Evolutionary conservation across 2,329 filamentous ascomycete species (phyloP).

Genomic region (Penicillium psychrosexuale): DNA sequence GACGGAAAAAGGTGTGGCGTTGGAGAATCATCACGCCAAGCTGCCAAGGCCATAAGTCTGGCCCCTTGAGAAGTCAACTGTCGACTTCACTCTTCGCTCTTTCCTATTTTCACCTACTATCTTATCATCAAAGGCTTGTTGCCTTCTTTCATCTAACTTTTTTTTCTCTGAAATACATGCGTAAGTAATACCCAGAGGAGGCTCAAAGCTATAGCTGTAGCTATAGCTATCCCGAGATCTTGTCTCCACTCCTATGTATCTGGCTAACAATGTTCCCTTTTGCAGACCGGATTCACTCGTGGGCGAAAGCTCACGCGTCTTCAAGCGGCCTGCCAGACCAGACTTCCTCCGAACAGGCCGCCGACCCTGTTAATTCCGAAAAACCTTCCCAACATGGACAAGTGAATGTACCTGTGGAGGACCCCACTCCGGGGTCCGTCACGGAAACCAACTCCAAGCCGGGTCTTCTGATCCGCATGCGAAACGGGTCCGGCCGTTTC

Average conservation of each 20-base stretch:
- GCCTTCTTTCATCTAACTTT: conserved; percentile 22
- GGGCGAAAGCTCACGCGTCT: conserved; percentile 42
- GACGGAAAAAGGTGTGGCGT: neutral
- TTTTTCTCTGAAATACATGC: conserved; percentile 34
- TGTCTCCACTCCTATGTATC: neutral
- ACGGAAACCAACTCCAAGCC: conserved; percentile 22
- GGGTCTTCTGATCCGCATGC: conserved; percentile 27
- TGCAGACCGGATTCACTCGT: conserved; percentile 39
- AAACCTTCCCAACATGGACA: conserved; percentile 25
- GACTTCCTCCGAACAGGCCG: neutral
- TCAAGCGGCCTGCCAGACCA: conserved; percentile 14
- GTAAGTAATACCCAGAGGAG: conserved; percentile 21
- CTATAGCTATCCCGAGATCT: neutral
- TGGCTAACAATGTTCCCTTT: conserved; percentile 9
- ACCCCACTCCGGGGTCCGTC: conserved; percentile 17
- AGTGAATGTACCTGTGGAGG: conserved; percentile 26
- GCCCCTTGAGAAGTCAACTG: neutral
- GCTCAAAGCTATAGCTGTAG: neutral
- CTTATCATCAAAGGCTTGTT: conserved; percentile 13
- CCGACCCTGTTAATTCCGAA: conserved; percentile 3
- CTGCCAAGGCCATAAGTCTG: conserved; percentile 14
- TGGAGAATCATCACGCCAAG: conserved; percentile 9
- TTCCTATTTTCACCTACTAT: neutral
- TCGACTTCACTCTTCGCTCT: neutral
- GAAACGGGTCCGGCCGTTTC: conserved; percentile 33